Conservation (phyloP, 768 basidiomycete genomes). For the Termitomyces sp. region DNA sequence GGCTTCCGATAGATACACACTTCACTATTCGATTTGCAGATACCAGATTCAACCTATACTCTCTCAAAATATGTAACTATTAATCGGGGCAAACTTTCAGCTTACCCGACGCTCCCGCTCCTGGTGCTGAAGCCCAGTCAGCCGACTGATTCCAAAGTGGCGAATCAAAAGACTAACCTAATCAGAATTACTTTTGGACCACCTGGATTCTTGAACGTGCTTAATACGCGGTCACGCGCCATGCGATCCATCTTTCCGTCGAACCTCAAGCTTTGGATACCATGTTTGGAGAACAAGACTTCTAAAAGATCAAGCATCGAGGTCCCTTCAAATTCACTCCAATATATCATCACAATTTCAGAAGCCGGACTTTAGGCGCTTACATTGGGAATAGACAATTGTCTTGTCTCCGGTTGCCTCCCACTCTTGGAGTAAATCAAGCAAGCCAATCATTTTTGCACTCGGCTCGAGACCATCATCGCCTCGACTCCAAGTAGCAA, state of each 20-base stretch:
- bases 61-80: background rate
- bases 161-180: constrained; percentile 29
- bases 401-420: constrained; percentile 61
- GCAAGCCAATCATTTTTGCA: constrained; percentile 59
- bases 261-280: constrained; percentile 54
- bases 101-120: constrained; percentile 60
- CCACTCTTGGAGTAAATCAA: constrained; percentile 55
- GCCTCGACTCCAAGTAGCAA: constrained; percentile 53
- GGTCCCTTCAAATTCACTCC: constrained; percentile 44
- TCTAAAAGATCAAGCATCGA: constrained; percentile 67
- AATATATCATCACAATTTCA: background rate
- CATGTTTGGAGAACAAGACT: constrained; percentile 52
- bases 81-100: background rate
- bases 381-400: constrained; percentile 69
- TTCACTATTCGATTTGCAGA: constrained; percentile 67
- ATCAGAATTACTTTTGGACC: constrained; percentile 65
- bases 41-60: constrained; percentile 49
- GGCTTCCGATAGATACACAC: constrained; percentile 26
- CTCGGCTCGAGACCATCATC: constrained; percentile 62
- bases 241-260: constrained; percentile 64
- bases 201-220: constrained; percentile 47
- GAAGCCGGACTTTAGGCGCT: constrained; percentile 11
- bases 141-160: background rate
- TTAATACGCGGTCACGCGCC: constrained; percentile 44
- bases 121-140: constrained; percentile 38